Conservation (phyloP, 2,329 filamentous ascomycete genomes). For the Colletotrichum simmondsii region DNA sequence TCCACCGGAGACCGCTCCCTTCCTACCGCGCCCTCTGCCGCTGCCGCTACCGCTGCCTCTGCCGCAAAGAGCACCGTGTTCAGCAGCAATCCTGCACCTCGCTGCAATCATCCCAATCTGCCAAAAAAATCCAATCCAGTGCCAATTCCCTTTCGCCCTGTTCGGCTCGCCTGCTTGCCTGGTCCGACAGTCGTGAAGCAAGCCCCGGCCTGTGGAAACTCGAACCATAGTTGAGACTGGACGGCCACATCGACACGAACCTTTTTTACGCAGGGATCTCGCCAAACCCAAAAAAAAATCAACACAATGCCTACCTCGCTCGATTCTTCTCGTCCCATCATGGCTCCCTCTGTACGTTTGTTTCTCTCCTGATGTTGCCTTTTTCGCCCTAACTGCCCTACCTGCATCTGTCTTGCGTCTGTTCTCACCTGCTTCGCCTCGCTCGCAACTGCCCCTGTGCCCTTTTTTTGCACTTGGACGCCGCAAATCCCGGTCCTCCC, state of each 20-base stretch:
- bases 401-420: conserved; percentile 3
- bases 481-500: conserved; percentile 4
- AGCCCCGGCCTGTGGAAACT: conserved; percentile 32
- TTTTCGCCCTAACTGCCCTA: background rate
- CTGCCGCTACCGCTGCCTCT: conserved; percentile 1
- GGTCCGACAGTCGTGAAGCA: conserved; percentile 33
- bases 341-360: conserved; percentile 69
- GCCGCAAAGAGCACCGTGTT: background rate
- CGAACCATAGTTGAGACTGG: conserved; percentile 30
- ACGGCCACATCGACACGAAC: conserved; percentile 22
- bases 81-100: background rate
- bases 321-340: conserved; percentile 70
- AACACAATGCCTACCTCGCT: conserved; percentile 66
- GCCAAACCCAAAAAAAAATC: conserved; percentile 15
- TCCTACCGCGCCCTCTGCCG: background rate
- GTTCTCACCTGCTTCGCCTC: conserved; percentile 16
- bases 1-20: background rate
- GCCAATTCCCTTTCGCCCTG: background rate
- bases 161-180: conserved; percentile 5
- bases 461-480: conserved; percentile 12
- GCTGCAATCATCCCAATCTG: conserved; percentile 7
- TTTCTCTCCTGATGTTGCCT: conserved; percentile 18
- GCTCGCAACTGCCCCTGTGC: background rate
- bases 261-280: conserved; percentile 30
- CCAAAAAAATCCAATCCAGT: conserved; percentile 1